Evolutionary conservation across 2,329 filamentous ascomycete genomes (phyloP), one percentile per base, ranked within the genome.

Genomic region (Aspergillus sergii): DNA sequence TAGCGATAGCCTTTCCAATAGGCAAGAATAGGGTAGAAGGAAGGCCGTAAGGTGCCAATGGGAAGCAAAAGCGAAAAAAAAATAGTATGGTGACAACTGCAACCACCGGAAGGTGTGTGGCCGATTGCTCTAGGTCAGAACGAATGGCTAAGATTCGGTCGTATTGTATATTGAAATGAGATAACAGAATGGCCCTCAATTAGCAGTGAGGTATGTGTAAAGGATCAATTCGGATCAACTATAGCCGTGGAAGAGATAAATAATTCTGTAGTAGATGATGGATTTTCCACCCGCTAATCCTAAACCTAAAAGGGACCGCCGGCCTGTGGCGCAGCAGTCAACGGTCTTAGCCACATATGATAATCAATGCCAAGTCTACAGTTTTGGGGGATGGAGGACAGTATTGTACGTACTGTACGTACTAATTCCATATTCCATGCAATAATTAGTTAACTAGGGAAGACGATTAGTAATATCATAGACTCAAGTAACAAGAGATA

Each of bases 221-320:
- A 19, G 28, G 19, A 51, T 32, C 9, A n/a, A 30, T 9, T 28
- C 19, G 6, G 26, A 46, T 7, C 23, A 26, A 48, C 23, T 32
- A 51, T 14, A 36, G 36, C 45, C 21, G 23, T 48, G 11, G 23
- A 14, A 28, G 45, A 16, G 32, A 30, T 36, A 55, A 41, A 51
- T 57, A 57, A 46, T 63, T 59, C 43, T 54, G 57, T 43, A 23
- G 16, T 12, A 23, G 23, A 16, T 28, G 46, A 55, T 57, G 62
- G 58, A 64, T 68, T 64, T 66, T 65, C 57, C 64, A 45, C 41
- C 64, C 59, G 57, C 64, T n/a, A 55, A 41, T 11, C 48, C 48
- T 64, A 65, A 65, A 64, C 46, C 64, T 43, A 64, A 53, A 50
- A 48, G 34, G 57, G 51, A n/a, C 39, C 16, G 16, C 39, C 16